phyloP scores from a whole-genome alignment of 1,139 yeast genomes.

The Taphrina populina region DNA sequence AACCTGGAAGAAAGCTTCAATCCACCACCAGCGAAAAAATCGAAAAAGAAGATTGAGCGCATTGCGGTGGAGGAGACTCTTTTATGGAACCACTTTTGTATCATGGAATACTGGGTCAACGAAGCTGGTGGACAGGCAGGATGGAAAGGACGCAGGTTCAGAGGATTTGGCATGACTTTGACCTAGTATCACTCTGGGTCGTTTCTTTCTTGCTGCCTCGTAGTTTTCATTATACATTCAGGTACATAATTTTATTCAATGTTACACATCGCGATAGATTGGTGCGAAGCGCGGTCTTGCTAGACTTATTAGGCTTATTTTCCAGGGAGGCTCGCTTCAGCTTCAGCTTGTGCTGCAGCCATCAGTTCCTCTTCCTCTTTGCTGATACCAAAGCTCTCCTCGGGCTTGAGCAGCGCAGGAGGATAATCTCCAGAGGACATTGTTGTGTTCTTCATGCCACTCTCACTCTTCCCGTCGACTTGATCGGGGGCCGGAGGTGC shows the following conservation, averaged over 20 bases:
- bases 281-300: too few species aligned
- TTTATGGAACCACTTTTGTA: conserved; percentile 23
- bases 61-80: background rate
- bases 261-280: too few species aligned
- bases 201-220: background rate
- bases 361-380: conserved; percentile 18
- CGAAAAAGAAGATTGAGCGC: background rate
- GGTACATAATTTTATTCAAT: too few species aligned
- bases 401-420: background rate
- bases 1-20: conserved; percentile 28
- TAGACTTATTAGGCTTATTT: too few species aligned
- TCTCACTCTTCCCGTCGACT: background rate
- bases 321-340: background rate
- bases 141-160: conserved; percentile 17
- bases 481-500: background rate
- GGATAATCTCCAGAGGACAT: too few species aligned
- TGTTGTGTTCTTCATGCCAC: background rate
- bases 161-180: conserved; percentile 21
- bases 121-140: conserved; percentile 26
- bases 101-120: conserved; percentile 22
- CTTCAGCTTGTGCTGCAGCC: conserved; percentile 16
- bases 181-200: background rate
- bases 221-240: background rate
- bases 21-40: conserved; percentile 12
- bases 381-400: conserved; percentile 14